Conservation (phyloP, 306 rosid genomes). For the Prinsepia uniflora region DNA sequence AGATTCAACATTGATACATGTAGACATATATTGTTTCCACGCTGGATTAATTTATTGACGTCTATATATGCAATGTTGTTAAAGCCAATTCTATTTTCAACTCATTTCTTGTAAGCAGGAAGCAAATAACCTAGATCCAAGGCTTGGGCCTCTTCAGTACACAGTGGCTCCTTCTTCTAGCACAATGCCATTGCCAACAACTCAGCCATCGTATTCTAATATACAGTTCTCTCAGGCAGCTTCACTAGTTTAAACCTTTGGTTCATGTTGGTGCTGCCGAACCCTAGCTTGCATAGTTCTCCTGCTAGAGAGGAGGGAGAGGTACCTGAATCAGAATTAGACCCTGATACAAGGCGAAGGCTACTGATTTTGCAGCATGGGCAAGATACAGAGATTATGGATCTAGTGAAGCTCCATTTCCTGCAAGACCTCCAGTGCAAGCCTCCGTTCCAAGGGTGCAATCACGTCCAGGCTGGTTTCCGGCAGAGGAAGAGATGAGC, state of each 20-base stretch:
- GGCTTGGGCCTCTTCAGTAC: conserved; percentile 49
- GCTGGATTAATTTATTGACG: conserved; percentile 2
- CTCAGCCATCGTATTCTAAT: conserved; percentile 56
- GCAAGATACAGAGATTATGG: conserved; percentile 76
- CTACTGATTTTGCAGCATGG: conserved; percentile 99
- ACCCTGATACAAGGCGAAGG: conserved; percentile 98
- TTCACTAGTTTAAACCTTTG: conserved; percentile 51
- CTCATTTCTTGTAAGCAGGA: conserved; percentile 46
- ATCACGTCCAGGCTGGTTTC: conserved; percentile 72
- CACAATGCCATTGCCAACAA: conserved; percentile 47
- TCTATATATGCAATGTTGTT: conserved; percentile 4
- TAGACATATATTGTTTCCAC: conserved; percentile 1
- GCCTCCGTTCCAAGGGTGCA: conserved; percentile 58
- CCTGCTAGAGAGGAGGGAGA: conserved; percentile 99
- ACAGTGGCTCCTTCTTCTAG: conserved; percentile 63
- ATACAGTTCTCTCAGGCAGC: conserved; percentile 54
- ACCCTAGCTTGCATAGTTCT: conserved; percentile 75
- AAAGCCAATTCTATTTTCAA: conserved; percentile 14
- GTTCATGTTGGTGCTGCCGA: conserved; percentile 58
- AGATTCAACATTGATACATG: conserved; percentile 14
- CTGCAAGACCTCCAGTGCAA: conserved; percentile 57
- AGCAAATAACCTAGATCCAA: conserved; percentile 57
- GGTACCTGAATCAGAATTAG: conserved; percentile 96
- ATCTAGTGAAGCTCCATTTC: conserved; percentile 68
- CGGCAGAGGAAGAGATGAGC: conserved; percentile 85